phyloP scores from a whole-genome alignment of 2,329 filamentous ascomycete genomes.

The Cladobotryum protrusum region DNA sequence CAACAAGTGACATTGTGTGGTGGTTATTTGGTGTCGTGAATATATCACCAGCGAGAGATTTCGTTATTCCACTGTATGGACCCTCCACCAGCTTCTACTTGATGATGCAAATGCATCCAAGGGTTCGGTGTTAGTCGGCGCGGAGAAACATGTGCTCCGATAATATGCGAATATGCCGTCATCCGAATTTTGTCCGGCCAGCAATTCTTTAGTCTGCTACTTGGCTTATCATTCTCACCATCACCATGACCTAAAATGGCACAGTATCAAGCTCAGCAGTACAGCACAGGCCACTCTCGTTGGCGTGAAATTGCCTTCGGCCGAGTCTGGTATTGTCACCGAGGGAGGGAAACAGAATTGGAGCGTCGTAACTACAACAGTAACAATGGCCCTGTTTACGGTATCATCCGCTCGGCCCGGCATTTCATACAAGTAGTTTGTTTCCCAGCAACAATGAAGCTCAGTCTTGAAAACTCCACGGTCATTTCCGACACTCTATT shows the following conservation, averaged over 20 bases:
- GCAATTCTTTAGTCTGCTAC: neutral
- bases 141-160: slow-evolving; percentile 22
- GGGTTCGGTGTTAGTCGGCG: slow-evolving; percentile 29
- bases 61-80: slow-evolving; percentile 3
- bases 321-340: too few relatives aligned
- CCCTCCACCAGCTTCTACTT: slow-evolving; percentile 12
- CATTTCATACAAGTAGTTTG: too few relatives aligned
- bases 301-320: too few relatives aligned
- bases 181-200: slow-evolving; percentile 9
- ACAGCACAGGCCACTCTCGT: too few relatives aligned
- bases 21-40: slow-evolving; percentile 18
- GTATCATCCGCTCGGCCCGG: too few relatives aligned
- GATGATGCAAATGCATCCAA: slow-evolving; percentile 23
- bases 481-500: too few relatives aligned
- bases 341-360: too few relatives aligned
- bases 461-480: too few relatives aligned
- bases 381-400: too few relatives aligned
- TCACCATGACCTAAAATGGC: neutral
- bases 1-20: slow-evolving; percentile 34
- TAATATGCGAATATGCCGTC: neutral
- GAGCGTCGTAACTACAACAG: too few relatives aligned
- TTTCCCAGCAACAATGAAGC: too few relatives aligned
- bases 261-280: too few relatives aligned
- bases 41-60: slow-evolving; percentile 6
- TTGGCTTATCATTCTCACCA: neutral